These are phyloP conservation scores for Dendrobium chrysotoxum DNA, from an alignment of 106 monocot species.

Conservation along the genomic window DNA sequence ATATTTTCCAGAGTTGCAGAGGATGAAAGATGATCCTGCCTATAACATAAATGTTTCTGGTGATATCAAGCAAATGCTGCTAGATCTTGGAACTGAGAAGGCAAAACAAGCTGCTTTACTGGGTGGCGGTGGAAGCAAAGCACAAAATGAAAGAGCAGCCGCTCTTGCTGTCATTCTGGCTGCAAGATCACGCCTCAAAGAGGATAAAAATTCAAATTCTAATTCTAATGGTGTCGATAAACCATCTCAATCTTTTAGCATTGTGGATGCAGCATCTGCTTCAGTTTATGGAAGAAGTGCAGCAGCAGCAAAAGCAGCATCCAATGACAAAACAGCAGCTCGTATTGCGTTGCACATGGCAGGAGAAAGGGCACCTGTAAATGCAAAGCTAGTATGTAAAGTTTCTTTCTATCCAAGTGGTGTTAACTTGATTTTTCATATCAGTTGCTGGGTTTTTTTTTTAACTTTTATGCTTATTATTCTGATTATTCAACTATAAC, in stretches of 20 bases:
- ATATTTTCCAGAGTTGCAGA: constrained; percentile 45
- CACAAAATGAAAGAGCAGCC: constrained; percentile 91
- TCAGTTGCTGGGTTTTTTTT: background rate
- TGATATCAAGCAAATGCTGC: constrained; percentile 96
- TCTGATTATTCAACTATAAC: background rate
- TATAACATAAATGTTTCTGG: constrained; percentile 94
- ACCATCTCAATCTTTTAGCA: constrained; percentile 56
- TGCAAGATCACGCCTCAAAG: constrained; percentile 60
- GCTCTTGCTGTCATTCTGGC: constrained; percentile 72
- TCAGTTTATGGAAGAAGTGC: constrained; percentile 95
- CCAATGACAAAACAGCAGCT: constrained; percentile 81
- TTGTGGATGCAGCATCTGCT: constrained; percentile 97
- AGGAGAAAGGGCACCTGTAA: constrained; percentile 80
- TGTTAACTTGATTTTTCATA: background rate
- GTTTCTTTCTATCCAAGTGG: background rate
- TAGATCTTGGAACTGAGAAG: constrained; percentile 86
- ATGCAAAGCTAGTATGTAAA: constrained; percentile 75
- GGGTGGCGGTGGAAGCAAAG: constrained; percentile 95
- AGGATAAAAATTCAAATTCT: constrained; percentile 54
- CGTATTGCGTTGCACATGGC: constrained; percentile 91
- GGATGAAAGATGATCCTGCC: constrained; percentile 86
- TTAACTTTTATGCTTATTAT: background rate
- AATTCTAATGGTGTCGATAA: constrained; percentile 45
- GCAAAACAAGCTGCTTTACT: constrained; percentile 68
- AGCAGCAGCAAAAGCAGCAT: constrained; percentile 74